Evolutionary conservation across 2,329 filamentous ascomycete species (phyloP).

Genomic region (Microdochium paspali): DNA sequence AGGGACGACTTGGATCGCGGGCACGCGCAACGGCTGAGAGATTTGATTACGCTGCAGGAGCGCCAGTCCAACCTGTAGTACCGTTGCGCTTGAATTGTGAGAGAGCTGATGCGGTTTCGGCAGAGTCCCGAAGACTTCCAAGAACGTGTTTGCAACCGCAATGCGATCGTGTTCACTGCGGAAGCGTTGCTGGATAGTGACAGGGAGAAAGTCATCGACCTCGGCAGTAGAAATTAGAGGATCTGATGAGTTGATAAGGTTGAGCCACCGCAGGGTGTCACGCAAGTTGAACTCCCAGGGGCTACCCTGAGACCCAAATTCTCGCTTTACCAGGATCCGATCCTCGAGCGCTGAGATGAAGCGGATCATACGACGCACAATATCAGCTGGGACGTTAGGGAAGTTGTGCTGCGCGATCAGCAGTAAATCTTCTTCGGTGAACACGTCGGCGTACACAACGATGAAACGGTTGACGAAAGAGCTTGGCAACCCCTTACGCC

Average conservation of each 20-base stretch:
- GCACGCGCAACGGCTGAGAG: constrained; percentile 41
- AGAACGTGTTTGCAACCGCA: constrained; percentile 57
- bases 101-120: constrained; percentile 55
- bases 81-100: constrained; percentile 55
- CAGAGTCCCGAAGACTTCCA: constrained; percentile 46
- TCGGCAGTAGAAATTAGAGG: constrained; percentile 50
- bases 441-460: constrained; percentile 91
- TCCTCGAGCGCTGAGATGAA: constrained; percentile 77
- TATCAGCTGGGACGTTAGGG: constrained; percentile 47
- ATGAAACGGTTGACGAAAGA: constrained; percentile 98
- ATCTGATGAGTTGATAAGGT: constrained; percentile 53
- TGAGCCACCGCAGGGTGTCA: constrained; percentile 82
- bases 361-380: constrained; percentile 59
- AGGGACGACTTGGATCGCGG: constrained; percentile 36
- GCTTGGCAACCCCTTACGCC: constrained; percentile 84
- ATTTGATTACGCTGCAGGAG: constrained; percentile 52
- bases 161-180: constrained; percentile 59
- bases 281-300: constrained; percentile 96
- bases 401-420: constrained; percentile 76
- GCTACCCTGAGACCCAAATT: constrained; percentile 55
- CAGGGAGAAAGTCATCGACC: constrained; percentile 66
- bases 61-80: constrained; percentile 75
- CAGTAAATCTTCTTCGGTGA: constrained; percentile 70
- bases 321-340: constrained; percentile 50
- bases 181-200: constrained; percentile 83